Conservation (phyloP, 257 asterid species). For the Solanum sitiens region DNA sequence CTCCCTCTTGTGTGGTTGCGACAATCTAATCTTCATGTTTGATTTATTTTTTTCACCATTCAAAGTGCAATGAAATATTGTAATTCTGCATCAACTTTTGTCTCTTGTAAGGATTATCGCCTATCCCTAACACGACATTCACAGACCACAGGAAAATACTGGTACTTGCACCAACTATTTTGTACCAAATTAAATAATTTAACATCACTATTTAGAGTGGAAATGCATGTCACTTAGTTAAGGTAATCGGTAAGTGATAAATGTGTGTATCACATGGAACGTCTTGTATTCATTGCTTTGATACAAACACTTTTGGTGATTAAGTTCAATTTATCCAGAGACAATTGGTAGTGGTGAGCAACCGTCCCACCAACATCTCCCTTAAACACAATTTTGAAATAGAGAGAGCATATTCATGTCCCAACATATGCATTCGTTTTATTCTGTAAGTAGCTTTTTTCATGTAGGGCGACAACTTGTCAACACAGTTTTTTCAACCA, state of each 20-base stretch:
- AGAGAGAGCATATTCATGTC: background rate
- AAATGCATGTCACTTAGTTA: background rate
- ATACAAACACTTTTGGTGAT: background rate
- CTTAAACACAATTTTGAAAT: background rate
- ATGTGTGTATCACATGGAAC: background rate
- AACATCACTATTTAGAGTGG: background rate
- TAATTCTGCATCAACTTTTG: background rate
- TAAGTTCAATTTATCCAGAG: background rate
- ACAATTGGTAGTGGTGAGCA: background rate
- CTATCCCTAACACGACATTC: background rate
- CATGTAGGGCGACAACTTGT: background rate
- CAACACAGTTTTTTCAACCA: background rate
- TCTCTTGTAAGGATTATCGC: background rate
- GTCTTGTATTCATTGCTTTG: background rate
- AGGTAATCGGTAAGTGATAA: background rate
- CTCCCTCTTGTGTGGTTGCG: background rate
- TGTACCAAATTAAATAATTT: background rate
- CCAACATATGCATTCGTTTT: background rate
- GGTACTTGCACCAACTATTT: background rate
- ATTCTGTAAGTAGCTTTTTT: background rate
- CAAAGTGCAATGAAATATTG: background rate
- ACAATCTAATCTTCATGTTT: no score
- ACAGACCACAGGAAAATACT: background rate
- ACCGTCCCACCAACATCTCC: background rate
- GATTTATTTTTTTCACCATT: background rate